Base-by-base conservation (phyloP, 768 basidiomycete species). In the Trametes cinnabarina region DNA sequence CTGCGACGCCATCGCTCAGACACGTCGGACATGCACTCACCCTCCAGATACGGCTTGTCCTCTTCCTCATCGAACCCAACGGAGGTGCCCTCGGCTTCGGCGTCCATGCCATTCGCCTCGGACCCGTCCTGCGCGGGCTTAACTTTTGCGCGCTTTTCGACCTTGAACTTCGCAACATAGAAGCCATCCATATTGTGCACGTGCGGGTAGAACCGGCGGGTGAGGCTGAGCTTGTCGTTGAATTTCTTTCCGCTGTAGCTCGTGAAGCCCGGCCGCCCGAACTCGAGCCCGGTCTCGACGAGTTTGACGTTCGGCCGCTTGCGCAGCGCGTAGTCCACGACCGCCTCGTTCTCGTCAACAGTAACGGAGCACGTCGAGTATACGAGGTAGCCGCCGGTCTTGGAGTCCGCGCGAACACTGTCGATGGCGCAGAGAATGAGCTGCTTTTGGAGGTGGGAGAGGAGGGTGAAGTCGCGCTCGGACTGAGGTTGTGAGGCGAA, bases 171-270 rank as follows among this genome's bases (percentile, higher is more conserved):
- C 58, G 96, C 96, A 54, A 98, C 95, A 72, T 82, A 99, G 81
- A 99, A 99, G 5, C 97, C 97, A 71, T 99, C 97, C 95, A 98
- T 97, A 74, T 99, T 99, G 76, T 98, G 95, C 66, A 97, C 94
- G 73, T 98, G 95, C 15, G 95, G 92, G 70, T 94, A 96, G 72
- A 94, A 96, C 60, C 97, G 78, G 64, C 94, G 78, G 19, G 97
- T 97, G 63, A 96, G 73, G 61, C 77, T 80, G 66, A 99, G 71
- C 62, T 82, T 89, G 32, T 88, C 79, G 70, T 86, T 80, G 75
- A 98, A 98, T 28, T 74, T 82, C 80, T 95, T 98, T 20, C 96
- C 97, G 50, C 93, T 86, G 77, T 87, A 98, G 59, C 81, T 84
- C 30, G 87, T 90, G 74, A 88, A 98, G 6, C 97, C 97, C 69